These are phyloP conservation scores for Tricholoma bakamatsutake DNA, from an alignment of 768 basidiomycete species.

Conservation along the genomic window DNA sequence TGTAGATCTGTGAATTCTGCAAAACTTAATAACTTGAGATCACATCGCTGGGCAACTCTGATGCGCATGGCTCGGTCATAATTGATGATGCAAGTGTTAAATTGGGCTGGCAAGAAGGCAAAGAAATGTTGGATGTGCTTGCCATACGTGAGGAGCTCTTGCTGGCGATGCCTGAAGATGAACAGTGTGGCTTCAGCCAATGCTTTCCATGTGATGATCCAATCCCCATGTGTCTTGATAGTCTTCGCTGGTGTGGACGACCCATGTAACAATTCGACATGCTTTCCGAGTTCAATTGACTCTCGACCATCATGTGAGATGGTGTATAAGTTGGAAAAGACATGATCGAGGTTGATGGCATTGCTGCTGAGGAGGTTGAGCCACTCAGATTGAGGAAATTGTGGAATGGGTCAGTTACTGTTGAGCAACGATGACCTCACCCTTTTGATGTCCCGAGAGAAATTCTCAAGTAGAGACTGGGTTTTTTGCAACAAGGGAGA, in stretches of 20 bases:
- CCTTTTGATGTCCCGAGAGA: neutral
- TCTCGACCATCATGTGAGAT: neutral
- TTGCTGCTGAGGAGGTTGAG: slow-evolving; percentile 15
- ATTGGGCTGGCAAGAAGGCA: neutral
- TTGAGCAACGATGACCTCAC: neutral
- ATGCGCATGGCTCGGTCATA: slow-evolving; percentile 19
- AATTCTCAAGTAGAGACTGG: no score
- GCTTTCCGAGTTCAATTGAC: neutral
- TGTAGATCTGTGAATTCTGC: no score
- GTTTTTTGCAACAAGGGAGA: neutral
- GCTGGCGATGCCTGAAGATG: slow-evolving; percentile 17
- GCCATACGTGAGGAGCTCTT: slow-evolving; percentile 17
- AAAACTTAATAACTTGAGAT: slow-evolving; percentile 3
- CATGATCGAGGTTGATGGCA: slow-evolving; percentile 20
- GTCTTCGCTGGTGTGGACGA: slow-evolving; percentile 1
- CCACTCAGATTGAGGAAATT: slow-evolving; percentile 23
- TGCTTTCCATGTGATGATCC: slow-evolving; percentile 18
- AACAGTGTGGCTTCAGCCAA: slow-evolving; percentile 12
- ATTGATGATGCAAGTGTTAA: slow-evolving; percentile 16
- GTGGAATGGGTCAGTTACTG: slow-evolving; percentile 2
- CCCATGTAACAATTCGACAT: slow-evolving; percentile 3
- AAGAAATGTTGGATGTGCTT: no score
- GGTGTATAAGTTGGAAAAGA: slow-evolving; percentile 15
- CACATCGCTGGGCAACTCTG: slow-evolving; percentile 1
- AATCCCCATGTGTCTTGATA: slow-evolving; percentile 8